These are phyloP conservation scores for Agarophyton chilense DNA, from an alignment of 23 red algal genomes.

Conservation along the genomic window DNA sequence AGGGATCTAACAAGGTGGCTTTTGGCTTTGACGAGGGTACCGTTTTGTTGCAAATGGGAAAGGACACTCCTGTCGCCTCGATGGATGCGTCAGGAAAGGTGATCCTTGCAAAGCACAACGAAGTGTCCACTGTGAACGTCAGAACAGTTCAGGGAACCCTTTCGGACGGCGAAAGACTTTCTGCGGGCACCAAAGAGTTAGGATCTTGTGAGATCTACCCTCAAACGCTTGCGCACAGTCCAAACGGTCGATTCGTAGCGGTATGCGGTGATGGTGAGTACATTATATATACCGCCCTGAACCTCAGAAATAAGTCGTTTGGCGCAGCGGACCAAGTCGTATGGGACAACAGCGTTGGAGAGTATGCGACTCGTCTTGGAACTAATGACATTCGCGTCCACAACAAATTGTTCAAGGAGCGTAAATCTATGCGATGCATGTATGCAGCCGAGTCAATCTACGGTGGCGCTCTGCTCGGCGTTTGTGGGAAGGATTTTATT, in stretches of 20 bases:
- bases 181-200: constrained; percentile 81
- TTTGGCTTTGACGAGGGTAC: constrained; percentile 96
- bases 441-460: constrained; percentile 83
- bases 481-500: constrained; percentile 85
- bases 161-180: constrained; percentile 83
- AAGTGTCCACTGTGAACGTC: constrained; percentile 80
- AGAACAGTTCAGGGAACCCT: constrained; percentile 49
- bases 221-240: constrained; percentile 81
- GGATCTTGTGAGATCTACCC: constrained; percentile 92
- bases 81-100: constrained; percentile 97
- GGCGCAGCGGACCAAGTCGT: constrained; percentile 94
- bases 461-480: constrained; percentile 83
- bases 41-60: constrained; percentile 87
- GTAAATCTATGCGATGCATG: constrained; percentile 80
- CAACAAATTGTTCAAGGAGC: constrained; percentile 89
- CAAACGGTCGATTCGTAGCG: constrained; percentile 97
- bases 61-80: constrained; percentile 86
- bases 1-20: constrained; percentile 86
- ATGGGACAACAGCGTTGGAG: constrained; percentile 93
- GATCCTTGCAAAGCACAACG: constrained; percentile 92
- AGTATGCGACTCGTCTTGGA: constrained; percentile 85
- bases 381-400: constrained; percentile 84
- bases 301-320: constrained; percentile 95
- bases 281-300: constrained; percentile 97
- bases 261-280: constrained; percentile 99